Evolutionary conservation across 140 eudicot genomes (phyloP).

Genomic region (Anethum foeniculum): DNA sequence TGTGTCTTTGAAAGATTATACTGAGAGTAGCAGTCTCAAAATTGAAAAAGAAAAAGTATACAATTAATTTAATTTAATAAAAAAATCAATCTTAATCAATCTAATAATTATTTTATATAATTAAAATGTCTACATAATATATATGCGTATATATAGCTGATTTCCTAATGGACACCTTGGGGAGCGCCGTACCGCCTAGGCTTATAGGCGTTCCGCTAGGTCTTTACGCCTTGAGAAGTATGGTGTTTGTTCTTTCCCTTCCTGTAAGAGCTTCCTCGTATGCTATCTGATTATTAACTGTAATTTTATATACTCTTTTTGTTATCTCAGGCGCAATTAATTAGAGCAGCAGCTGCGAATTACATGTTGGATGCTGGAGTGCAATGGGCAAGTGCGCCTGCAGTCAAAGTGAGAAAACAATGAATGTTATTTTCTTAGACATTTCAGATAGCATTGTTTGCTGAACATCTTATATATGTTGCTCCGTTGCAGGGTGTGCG

Average conservation of each 20-base stretch:
- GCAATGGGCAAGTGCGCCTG: slow-evolving; percentile 93
- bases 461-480: not conserved
- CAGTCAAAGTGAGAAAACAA: slow-evolving; percentile 56
- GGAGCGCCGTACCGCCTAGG: not conserved
- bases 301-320: slow-evolving; percentile 3
- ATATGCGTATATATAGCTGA: not conserved
- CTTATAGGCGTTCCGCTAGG: not conserved
- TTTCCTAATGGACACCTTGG: not conserved
- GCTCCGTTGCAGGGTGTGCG: slow-evolving; percentile 72
- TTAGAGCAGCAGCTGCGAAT: slow-evolving; percentile 72
- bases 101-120: not conserved
- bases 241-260: not conserved
- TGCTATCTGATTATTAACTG: not conserved
- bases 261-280: not conserved
- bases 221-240: not conserved
- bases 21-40: not conserved
- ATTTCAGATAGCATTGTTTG: not conserved
- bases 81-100: not conserved
- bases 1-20: not conserved
- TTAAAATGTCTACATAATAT: not conserved
- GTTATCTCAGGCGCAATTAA: slow-evolving; percentile 52
- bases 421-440: not conserved
- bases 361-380: slow-evolving; percentile 88
- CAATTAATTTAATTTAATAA: not conserved
- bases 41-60: not conserved